Percentiles rank a stretch among this genome's conserved stretches.
Evolutionary conservation across 768 basidiomycete species (phyloP).

Genomic region (Zangia roseola): DNA sequence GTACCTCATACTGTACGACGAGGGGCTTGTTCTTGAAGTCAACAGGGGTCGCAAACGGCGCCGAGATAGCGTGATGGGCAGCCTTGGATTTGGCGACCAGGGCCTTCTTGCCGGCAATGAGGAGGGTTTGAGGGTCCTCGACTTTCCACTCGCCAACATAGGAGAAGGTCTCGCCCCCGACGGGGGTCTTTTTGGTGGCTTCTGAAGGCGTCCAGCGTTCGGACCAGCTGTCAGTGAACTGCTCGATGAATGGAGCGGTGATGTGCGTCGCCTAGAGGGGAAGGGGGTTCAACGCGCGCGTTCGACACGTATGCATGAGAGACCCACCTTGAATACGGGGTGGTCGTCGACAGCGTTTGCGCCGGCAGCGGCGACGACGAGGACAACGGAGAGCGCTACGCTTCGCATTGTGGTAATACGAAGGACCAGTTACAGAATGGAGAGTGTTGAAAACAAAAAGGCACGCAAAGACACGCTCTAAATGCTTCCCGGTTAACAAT

Average conservation of each 20-base stretch:
- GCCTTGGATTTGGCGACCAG: constrained; percentile 97
- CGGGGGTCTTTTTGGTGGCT: constrained; percentile 97
- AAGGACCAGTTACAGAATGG: constrained; percentile 54
- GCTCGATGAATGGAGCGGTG: constrained; percentile 91
- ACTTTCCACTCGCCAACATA: constrained; percentile 98
- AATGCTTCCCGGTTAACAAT: constrained; percentile 35
- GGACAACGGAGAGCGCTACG: constrained; percentile 73
- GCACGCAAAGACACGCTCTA: constrained; percentile 27
- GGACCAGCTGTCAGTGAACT: constrained; percentile 90
- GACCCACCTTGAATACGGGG: constrained; percentile 62
- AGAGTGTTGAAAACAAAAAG: constrained; percentile 26
- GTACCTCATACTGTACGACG: constrained; percentile 98
- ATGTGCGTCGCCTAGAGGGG: constrained; percentile 63
- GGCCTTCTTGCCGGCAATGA: constrained; percentile 84
- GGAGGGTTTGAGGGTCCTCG: constrained; percentile 77
- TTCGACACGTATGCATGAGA: constrained; percentile 8
- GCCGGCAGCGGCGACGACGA: constrained; percentile 65
- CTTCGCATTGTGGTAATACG: constrained; percentile 77
- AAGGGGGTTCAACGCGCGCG: constrained; percentile 5
- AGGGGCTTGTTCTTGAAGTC: constrained; percentile 83
- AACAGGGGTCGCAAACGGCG: constrained; percentile 75
- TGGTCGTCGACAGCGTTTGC: constrained; percentile 61
- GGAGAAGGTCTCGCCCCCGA: constrained; percentile 93
- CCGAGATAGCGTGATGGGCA: constrained; percentile 97
- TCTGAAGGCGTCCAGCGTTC: constrained; percentile 95